Evolutionary conservation across 768 basidiomycete species (phyloP), one percentile per base, ranked within the genome.

Genomic region (Galerina sulciceps): DNA sequence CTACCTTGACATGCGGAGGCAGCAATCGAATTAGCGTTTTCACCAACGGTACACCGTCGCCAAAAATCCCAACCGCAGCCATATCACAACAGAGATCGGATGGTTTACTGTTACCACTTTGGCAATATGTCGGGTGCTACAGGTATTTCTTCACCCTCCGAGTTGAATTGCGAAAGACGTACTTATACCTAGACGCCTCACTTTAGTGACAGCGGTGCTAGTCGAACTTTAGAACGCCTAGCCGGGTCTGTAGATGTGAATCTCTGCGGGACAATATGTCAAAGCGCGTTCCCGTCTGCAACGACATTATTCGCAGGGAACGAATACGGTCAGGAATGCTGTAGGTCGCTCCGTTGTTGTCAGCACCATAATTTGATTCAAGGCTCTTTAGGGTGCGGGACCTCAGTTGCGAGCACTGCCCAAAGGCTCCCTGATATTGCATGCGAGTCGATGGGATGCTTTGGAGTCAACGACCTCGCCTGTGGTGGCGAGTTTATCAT

Each of bases 361-460:
- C 34, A 48, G 6, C 14, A 43, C 20, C 4, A 15, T 10, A 17
- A 14, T 9, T 8, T 18, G 4, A 14, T 31, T 41, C 14, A n/a
- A 20, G 44, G 6, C 4, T 23, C 11, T 17, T 18, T 34, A 57
- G 56, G 56, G 56, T 57, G 56, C 20, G 56, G 56, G 2, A 57
- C 56, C 15, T 50, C 56, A 4, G 23, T 57, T 15, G 13, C 56
- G 3, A 1, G 3, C 10, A 45, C 48, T 6, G 47, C 49, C 2
- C 44, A 54, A 41, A 52, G 55, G 15, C 44, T 61, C 11, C 60
- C 60, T 36, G 60, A 61, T 44, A 54, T 57, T 35, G 51, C 51
- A 14, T 61, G 60, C 20, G 60, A 59, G 37, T 56, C 58, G 6
- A 58, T 55, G 38, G 57, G 47, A 26, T 59, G 62, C 42, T 48